phyloP scores from a whole-genome alignment of 345 rosid species.

The Citrus maxima region DNA sequence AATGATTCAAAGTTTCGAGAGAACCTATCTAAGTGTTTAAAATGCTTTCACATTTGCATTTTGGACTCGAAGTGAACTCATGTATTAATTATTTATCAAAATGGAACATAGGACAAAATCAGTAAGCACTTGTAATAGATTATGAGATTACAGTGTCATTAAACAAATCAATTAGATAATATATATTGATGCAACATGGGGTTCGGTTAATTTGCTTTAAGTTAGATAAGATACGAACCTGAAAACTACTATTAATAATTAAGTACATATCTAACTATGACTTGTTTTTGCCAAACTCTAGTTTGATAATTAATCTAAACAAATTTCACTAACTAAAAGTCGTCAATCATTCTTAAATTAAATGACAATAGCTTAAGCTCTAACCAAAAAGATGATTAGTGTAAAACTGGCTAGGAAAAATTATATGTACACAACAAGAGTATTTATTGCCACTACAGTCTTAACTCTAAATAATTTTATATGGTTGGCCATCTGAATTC shows the following conservation, averaged over 20 bases:
- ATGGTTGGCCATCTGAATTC: no score
- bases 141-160: neutral
- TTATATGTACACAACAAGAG: neutral
- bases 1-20: conserved; percentile 12
- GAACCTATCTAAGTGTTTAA: neutral
- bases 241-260: neutral
- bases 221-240: neutral
- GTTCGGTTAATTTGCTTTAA: neutral
- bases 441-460: neutral
- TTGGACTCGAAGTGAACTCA: neutral
- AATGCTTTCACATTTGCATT: conserved; percentile 14
- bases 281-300: neutral
- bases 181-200: neutral
- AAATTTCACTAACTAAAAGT: neutral
- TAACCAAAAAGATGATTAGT: neutral
- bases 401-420: neutral
- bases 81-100: neutral
- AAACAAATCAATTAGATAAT: neutral
- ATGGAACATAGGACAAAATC: neutral
- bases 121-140: neutral
- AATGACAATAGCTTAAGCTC: neutral
- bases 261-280: neutral
- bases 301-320: neutral
- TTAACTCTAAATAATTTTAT: no score
- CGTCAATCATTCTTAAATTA: neutral